Conservation (phyloP, 2,329 filamentous ascomycete species). For the Pseudocercospora crystallina region DNA sequence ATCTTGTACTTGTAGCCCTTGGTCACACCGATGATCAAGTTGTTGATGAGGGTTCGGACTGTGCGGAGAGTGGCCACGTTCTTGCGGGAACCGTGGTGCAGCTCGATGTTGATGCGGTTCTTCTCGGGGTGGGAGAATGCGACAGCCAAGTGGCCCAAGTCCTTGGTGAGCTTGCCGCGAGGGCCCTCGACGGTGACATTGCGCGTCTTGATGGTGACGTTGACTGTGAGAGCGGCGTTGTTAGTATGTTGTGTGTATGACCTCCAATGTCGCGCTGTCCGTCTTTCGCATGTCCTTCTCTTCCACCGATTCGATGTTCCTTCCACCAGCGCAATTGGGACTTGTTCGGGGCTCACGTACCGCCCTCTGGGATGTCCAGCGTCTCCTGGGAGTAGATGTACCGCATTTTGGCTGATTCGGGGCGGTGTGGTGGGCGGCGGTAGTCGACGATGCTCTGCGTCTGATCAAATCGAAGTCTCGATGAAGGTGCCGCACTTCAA, state of each 20-base stretch:
- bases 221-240: conserved; percentile 63
- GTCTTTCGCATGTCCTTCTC: not conserved
- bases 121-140: conserved; percentile 88
- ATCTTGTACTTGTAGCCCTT: conserved; percentile 99
- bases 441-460: no score
- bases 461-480: no score
- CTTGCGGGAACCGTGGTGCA: conserved; percentile 98
- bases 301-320: no score
- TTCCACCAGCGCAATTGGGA: no score
- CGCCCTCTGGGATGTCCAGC: conserved; percentile 93
- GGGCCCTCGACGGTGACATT: conserved; percentile 96
- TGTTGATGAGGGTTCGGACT: conserved; percentile 97
- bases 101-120: conserved; percentile 89
- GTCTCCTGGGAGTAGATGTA: conserved; percentile 99
- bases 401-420: conserved; percentile 75
- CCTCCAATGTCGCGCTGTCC: not conserved
- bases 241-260: conserved; percentile 13
- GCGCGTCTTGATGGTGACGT: conserved; percentile 95
- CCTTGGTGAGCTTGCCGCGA: conserved; percentile 95
- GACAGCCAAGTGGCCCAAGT: conserved; percentile 93
- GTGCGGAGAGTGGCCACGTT: conserved; percentile 96
- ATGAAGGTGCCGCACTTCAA: no score
- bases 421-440: no score
- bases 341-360: conserved; percentile 59
- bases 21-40: conserved; percentile 97